Percentiles rank a stretch among this genome's conserved stretches.
These are phyloP conservation scores for Backusella westeae DNA, from an alignment of 192 early-diverging fungal genomes.

Conservation along the genomic window DNA sequence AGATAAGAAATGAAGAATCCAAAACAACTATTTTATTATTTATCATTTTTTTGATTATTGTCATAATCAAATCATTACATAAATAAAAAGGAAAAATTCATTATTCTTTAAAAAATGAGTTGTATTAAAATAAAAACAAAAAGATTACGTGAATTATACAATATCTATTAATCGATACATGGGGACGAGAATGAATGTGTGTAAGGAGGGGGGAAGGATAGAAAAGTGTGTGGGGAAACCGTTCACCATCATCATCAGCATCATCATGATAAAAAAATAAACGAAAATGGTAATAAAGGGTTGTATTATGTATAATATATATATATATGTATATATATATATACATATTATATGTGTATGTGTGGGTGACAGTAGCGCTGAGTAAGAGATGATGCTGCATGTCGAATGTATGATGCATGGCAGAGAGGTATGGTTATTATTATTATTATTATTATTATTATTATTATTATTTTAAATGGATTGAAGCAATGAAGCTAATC, in stretches of 20 bases:
- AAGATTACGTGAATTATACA: too few relatives aligned
- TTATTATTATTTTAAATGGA: not conserved
- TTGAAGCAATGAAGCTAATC: slow-evolving; percentile 18
- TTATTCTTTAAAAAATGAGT: too few relatives aligned
- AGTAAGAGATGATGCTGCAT: slow-evolving; percentile 4
- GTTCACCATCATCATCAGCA: too few relatives aligned
- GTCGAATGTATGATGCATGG: slow-evolving; percentile 9
- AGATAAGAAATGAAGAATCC: too few relatives aligned
- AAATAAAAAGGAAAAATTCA: too few relatives aligned
- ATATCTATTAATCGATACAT: too few relatives aligned
- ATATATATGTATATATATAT: not conserved
- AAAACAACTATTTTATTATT: too few relatives aligned
- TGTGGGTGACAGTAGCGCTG: slow-evolving; percentile 4
- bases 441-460: not conserved
- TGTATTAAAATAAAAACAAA: too few relatives aligned
- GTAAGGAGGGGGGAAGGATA: not conserved
- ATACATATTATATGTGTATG: not conserved
- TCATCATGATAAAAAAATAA: not conserved
- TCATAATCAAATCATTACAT: too few relatives aligned
- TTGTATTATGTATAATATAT: not conserved
- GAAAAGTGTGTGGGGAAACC: not conserved
- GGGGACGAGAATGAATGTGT: too few relatives aligned
- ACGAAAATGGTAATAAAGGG: not conserved
- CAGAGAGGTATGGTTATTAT: not conserved
- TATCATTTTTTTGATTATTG: too few relatives aligned